A percentile compares a stretch with the other conserved stretches of the same genome.
Evolutionary conservation across 345 rosid genomes (phyloP).

Genomic region (Citrus reticulata): DNA sequence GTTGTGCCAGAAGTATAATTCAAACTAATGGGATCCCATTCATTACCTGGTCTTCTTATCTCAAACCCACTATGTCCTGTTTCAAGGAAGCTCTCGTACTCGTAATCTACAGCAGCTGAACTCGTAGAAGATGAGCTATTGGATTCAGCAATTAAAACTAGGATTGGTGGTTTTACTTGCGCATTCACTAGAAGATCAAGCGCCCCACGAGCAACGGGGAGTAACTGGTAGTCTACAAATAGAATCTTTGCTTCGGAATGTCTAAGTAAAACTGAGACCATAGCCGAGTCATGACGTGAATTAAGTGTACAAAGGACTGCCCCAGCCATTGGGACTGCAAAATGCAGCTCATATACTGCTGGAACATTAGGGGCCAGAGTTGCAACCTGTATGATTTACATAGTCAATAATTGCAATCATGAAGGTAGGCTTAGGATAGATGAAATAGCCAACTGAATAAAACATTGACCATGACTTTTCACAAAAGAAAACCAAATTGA

Average conservation of each 20-base stretch:
- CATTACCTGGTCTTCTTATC: conserved; percentile 39
- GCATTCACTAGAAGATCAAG: conserved; percentile 41
- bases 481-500: too few relatives aligned
- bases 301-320: conserved; percentile 72
- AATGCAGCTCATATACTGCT: conserved; percentile 81
- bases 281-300: conserved; percentile 49
- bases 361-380: conserved; percentile 66
- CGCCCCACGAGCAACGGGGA: conserved; percentile 48
- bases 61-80: conserved; percentile 44
- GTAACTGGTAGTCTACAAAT: conserved; percentile 55
- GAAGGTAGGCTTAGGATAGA: neutral
- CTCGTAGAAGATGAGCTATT: conserved; percentile 6
- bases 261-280: conserved; percentile 44
- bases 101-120: conserved; percentile 2
- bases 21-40: conserved; percentile 80
- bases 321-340: conserved; percentile 82
- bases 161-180: conserved; percentile 27
- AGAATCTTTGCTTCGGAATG: conserved; percentile 62
- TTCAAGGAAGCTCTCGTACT: conserved; percentile 52
- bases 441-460: too few relatives aligned
- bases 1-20: conserved; percentile 93
- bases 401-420: neutral
- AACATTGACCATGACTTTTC: too few relatives aligned
- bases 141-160: conserved; percentile 48
- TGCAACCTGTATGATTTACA: conserved; percentile 44